phyloP scores from a whole-genome alignment of 176 grass and related monocot species.

The Echinochloa phyllopogon region DNA sequence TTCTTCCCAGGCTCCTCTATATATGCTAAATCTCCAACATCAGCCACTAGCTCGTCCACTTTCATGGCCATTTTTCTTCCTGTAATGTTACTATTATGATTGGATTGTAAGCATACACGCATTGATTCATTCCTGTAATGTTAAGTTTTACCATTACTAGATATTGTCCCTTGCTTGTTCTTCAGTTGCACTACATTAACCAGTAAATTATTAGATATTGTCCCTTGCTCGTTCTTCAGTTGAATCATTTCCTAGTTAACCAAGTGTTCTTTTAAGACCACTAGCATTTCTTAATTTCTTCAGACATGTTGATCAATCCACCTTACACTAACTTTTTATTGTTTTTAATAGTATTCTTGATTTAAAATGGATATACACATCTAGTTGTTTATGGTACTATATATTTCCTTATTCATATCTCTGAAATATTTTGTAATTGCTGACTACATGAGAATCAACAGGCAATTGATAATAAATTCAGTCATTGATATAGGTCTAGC shows the following conservation, averaged over 20 bases:
- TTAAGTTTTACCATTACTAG: neutral
- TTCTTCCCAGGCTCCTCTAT: neutral
- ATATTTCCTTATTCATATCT: neutral
- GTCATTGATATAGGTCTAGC: neutral
- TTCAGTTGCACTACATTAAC: neutral
- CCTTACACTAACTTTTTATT: neutral
- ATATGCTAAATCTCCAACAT: neutral
- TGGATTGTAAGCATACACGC: neutral
- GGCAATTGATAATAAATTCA: neutral
- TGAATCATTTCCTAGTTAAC: conserved; percentile 10
- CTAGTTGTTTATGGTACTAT: neutral
- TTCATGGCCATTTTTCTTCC: neutral
- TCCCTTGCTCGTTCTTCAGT: too few relatives aligned
- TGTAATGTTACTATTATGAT: neutral
- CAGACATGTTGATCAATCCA: neutral
- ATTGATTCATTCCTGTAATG: conserved; percentile 6
- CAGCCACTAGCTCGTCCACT: neutral
- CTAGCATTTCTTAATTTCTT: conserved; percentile 7
- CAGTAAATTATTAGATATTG: neutral
- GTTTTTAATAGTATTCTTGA: neutral
- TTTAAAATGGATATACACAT: neutral
- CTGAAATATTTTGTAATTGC: neutral
- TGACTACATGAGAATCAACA: neutral
- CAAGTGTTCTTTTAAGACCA: neutral
- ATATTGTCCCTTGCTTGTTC: neutral